Percentiles rank a stretch among this genome's conserved stretches.
These are phyloP conservation scores for Aspergillus fijiensis DNA, from an alignment of 2,329 filamentous ascomycete species.

Conservation along the genomic window DNA sequence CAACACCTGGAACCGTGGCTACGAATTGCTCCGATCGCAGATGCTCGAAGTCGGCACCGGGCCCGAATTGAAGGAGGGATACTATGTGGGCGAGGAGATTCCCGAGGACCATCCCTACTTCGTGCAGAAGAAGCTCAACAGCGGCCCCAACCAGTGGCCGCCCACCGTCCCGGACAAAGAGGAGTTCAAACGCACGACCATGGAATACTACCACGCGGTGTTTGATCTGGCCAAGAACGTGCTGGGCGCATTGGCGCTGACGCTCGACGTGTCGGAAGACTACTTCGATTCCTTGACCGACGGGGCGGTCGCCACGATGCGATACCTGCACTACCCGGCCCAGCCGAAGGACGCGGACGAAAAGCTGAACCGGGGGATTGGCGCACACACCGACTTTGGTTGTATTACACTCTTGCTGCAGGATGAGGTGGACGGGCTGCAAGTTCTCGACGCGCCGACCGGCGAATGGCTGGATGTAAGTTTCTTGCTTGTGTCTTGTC, in stretches of 20 bases:
- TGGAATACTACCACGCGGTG: conserved; percentile 44
- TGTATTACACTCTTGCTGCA: conserved; percentile 45
- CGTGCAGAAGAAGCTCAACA: conserved; percentile 39
- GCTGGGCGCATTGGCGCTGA: conserved; percentile 42
- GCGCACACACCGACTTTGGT: conserved; percentile 48
- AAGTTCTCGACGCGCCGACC: conserved; percentile 33
- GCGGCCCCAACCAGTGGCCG: conserved; percentile 46
- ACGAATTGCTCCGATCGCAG: conserved; percentile 45
- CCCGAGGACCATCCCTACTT: conserved; percentile 40
- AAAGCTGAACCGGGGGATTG: conserved; percentile 41
- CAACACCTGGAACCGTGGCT: conserved; percentile 46
- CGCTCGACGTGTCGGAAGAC: conserved; percentile 37
- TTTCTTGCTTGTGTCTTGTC: neutral
- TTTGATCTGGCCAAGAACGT: conserved; percentile 44
- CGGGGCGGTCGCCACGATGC: conserved; percentile 43
- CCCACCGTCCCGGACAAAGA: conserved; percentile 19
- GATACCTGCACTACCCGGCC: conserved; percentile 45
- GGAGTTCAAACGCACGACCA: conserved; percentile 40
- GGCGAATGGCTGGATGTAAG: conserved; percentile 36
- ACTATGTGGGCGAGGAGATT: conserved; percentile 47
- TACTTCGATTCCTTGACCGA: conserved; percentile 40
- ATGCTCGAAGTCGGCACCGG: conserved; percentile 44
- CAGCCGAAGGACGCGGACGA: conserved; percentile 40
- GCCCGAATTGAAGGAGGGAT: conserved; percentile 47
- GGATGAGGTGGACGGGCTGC: conserved; percentile 40